These are phyloP conservation scores for Coleophoma cylindrospora DNA, from an alignment of 2,329 filamentous ascomycete species.

Conservation along the genomic window DNA sequence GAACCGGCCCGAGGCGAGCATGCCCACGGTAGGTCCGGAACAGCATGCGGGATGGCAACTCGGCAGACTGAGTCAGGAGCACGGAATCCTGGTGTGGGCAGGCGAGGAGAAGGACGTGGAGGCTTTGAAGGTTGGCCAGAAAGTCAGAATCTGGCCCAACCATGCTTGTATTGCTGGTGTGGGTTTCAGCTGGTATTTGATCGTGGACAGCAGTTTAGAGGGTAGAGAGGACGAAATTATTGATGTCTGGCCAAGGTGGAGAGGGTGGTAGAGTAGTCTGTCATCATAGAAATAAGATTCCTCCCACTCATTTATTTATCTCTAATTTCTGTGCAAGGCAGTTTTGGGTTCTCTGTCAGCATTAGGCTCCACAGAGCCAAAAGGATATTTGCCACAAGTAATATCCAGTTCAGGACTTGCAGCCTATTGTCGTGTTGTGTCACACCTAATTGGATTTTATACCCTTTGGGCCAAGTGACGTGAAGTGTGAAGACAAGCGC, in stretches of 20 bases:
- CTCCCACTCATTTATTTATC: no score
- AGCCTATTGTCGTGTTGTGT: no score
- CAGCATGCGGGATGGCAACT: constrained; percentile 58
- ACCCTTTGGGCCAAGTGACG: no score
- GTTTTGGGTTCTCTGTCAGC: no score
- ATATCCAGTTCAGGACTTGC: no score
- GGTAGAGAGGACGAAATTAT: constrained; percentile 55
- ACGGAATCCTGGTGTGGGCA: constrained; percentile 64
- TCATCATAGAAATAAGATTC: no score
- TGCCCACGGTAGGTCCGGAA: constrained; percentile 32
- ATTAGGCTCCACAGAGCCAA: no score
- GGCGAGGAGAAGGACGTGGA: constrained; percentile 37
- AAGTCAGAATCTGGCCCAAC: constrained; percentile 71
- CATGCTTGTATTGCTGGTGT: constrained; percentile 75
- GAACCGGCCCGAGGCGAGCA: constrained; percentile 28
- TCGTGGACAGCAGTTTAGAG: constrained; percentile 59
- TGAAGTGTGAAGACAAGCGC: no score
- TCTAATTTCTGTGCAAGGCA: no score
- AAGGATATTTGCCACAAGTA: no score
- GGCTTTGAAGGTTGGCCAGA: constrained; percentile 55
- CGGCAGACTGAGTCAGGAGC: constrained; percentile 70
- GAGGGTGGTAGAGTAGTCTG: constrained; percentile 53
- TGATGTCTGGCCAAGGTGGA: constrained; percentile 72
- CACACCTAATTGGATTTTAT: no score
- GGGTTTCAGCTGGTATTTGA: constrained; percentile 66